phyloP scores from a whole-genome alignment of 2,329 filamentous ascomycete genomes.

The Neofusicoccum laricinum region DNA sequence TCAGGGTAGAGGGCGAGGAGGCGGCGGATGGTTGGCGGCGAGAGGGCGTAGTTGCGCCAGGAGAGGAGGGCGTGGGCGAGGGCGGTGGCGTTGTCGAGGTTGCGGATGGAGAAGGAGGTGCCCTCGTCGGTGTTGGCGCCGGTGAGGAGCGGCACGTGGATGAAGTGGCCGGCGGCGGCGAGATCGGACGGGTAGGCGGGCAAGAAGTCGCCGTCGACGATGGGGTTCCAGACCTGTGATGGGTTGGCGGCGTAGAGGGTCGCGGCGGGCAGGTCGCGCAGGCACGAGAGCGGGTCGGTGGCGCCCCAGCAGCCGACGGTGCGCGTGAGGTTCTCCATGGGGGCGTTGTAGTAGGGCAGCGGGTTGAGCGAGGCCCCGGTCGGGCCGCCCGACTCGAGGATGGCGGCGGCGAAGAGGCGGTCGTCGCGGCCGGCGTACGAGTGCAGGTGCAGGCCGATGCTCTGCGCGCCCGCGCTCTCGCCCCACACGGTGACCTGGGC shows the following conservation, averaged over 20 bases:
- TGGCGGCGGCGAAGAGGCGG: slow-evolving; percentile 38
- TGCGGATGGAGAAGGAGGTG: slow-evolving; percentile 52
- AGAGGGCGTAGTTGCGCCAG: slow-evolving; percentile 27
- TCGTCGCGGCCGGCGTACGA: slow-evolving; percentile 43
- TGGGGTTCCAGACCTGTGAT: slow-evolving; percentile 18
- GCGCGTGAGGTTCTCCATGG: slow-evolving; percentile 9
- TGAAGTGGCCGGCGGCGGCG: slow-evolving; percentile 51
- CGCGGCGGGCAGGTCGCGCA: slow-evolving; percentile 27
- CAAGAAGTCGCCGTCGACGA: slow-evolving; percentile 29
- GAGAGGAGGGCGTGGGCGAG: slow-evolving; percentile 44
- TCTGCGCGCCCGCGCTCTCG: slow-evolving; percentile 36
- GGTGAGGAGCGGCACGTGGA: slow-evolving; percentile 60
- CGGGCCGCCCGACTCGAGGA: slow-evolving; percentile 39
- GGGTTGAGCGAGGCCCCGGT: slow-evolving; percentile 30
- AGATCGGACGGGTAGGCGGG: slow-evolving; percentile 24
- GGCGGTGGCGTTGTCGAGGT: slow-evolving; percentile 54
- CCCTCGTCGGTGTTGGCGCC: slow-evolving; percentile 67
- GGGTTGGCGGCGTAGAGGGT: slow-evolving; percentile 26
- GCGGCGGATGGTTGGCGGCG: slow-evolving; percentile 33
- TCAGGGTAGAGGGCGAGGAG: slow-evolving; percentile 30
- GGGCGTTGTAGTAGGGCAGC: slow-evolving; percentile 30
- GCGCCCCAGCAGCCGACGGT: slow-evolving; percentile 3
- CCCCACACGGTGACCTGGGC: slow-evolving; percentile 39
- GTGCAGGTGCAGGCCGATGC: slow-evolving; percentile 36
- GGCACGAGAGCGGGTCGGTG: slow-evolving; percentile 32